Base-by-base conservation (phyloP, 1,284 basidiomycete species). In the Ustilago curta region DNA sequence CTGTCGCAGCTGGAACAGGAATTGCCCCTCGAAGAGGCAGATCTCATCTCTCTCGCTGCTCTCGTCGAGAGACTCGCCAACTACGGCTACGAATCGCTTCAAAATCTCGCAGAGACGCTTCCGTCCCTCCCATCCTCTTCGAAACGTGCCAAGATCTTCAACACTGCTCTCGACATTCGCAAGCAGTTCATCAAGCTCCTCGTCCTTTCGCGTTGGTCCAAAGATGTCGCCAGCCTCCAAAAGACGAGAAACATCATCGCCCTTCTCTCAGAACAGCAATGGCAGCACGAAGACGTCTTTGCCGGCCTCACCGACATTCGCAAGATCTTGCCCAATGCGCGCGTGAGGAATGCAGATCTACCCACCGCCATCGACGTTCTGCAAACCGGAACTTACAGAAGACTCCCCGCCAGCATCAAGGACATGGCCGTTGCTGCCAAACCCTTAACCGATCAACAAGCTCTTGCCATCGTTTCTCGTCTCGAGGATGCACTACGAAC, bases 151-250 rank as follows among this genome's bases (percentile, higher is more conserved):
- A 91, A 89, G 25, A 87, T 96, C 43, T 92, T 93, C 11, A 91
- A 94, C 76, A 95, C 92, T 88, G 93, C 94, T 0, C 90, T 94
- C 31, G 91, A 91, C 82, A 92, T 90, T 12, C 92, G 95, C 86
- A 92, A 93, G 79, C 93, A 95, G 78, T 90, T 94, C 48, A 91
- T 94, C 52, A 96, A 95, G 86, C 86, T 96, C 18, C 93, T 94
- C 23, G 83, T 83, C 7, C 69, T 84, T 9, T 67, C 74, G 0
- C 73, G 78, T 32, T 84, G 83, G 83, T 76, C 76, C 19, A 76
- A 74, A 42, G 76, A 76, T 37, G 60, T 73, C 6, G 44, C 67
- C 6, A 68, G 75, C 39, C 59, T 82, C 12, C 65, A 78, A 35
- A 72, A 73, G 54, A 70, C 81, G 27, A 77, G 82, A 27, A 80